phyloP scores from a whole-genome alignment of 1,284 basidiomycete species.

The Exobasidium cylindrosporum region DNA sequence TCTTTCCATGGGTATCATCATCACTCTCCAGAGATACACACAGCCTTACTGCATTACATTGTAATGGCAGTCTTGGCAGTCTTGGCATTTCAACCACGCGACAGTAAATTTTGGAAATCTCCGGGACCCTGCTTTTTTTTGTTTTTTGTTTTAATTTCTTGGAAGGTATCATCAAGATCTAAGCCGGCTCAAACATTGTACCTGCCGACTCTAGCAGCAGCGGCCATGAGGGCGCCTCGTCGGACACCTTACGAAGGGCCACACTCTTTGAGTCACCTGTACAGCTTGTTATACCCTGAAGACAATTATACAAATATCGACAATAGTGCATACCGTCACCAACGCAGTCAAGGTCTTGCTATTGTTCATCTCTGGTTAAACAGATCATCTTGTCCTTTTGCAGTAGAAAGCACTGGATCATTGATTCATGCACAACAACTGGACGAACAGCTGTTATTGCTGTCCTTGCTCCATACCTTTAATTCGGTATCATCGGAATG shows the following conservation, averaged over 20 bases:
- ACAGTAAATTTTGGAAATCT: not conserved
- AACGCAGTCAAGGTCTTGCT: conserved; percentile 12
- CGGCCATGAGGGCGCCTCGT: conserved; percentile 11
- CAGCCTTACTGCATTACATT: no score
- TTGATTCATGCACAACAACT: conserved; percentile 38
- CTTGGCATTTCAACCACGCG: not conserved
- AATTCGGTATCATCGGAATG: conserved; percentile 21
- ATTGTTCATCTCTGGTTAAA: conserved; percentile 47
- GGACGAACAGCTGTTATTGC: conserved; percentile 28
- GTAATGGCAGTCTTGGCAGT: no score
- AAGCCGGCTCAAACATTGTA: no score
- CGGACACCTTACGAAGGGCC: conserved; percentile 7
- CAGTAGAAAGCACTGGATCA: conserved; percentile 46
- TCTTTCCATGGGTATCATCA: no score
- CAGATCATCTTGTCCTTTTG: conserved; percentile 44
- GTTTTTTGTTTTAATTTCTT: not conserved
- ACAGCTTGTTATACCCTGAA: conserved; percentile 8
- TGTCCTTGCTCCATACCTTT: not conserved
- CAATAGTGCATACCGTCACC: not conserved
- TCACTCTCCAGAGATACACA: no score
- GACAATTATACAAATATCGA: not conserved
- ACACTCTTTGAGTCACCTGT: conserved; percentile 5
- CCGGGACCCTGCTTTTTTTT: not conserved
- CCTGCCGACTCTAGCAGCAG: no score
- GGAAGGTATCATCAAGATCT: no score